phyloP scores from a whole-genome alignment of 257 asterid genomes.

The Cynanchum wilfordii region DNA sequence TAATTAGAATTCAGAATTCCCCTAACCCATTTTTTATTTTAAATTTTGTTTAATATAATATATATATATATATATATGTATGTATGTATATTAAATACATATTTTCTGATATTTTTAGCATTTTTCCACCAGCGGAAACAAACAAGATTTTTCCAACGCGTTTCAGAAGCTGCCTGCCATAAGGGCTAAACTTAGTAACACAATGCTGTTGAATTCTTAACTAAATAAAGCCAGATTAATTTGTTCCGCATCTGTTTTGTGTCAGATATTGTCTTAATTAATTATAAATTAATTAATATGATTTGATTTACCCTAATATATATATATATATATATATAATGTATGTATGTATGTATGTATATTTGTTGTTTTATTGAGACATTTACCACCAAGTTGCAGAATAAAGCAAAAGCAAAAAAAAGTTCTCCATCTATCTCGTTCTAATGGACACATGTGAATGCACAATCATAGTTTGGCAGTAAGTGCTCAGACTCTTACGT shows the following conservation, averaged over 20 bases:
- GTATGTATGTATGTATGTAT: no score
- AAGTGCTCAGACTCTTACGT: slow-evolving; percentile 4
- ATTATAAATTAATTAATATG: no score
- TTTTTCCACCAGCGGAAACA: not conserved
- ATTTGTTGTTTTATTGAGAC: not conserved
- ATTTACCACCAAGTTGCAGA: slow-evolving; percentile 20
- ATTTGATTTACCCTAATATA: no score
- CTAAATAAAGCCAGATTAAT: slow-evolving; percentile 18
- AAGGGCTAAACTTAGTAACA: slow-evolving; percentile 2
- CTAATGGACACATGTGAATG: not conserved
- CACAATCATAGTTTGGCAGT: slow-evolving; percentile 2
- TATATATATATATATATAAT: no score
- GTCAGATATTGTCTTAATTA: slow-evolving; percentile 46
- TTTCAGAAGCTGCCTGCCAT: slow-evolving; percentile 44
- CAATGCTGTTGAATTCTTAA: slow-evolving; percentile 13
- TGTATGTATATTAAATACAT: not conserved
- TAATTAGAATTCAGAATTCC: not conserved
- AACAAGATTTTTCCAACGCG: slow-evolving; percentile 21
- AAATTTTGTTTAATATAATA: not conserved
- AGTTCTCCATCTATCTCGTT: slow-evolving; percentile 7
- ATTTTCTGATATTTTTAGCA: not conserved
- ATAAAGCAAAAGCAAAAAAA: slow-evolving; percentile 14
- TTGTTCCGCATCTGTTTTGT: slow-evolving; percentile 14
- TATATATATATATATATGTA: not conserved
- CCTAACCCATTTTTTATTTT: not conserved